Percentiles rank a stretch among this genome's conserved stretches.
These are phyloP conservation scores for Arabidopsis thaliana DNA, from an alignment of 345 rosid species.

Conservation along the genomic window DNA sequence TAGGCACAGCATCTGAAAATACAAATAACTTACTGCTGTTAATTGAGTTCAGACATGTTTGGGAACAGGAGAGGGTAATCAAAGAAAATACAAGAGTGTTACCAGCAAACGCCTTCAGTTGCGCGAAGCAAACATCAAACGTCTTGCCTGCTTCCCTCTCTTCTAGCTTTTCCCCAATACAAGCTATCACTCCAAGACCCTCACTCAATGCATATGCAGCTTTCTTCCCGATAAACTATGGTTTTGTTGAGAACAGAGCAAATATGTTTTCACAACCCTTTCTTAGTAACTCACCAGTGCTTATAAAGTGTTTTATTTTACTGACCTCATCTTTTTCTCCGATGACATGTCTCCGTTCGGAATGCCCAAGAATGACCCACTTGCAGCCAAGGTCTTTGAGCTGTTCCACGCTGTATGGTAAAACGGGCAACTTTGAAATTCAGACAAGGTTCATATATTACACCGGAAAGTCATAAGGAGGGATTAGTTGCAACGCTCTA, in stretches of 20 bases:
- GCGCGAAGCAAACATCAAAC: slow-evolving; percentile 90
- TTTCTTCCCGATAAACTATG: slow-evolving; percentile 94
- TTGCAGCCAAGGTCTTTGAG: slow-evolving; percentile 89
- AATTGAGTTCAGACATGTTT: slow-evolving; percentile 9
- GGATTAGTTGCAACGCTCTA: background rate
- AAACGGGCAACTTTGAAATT: slow-evolving; percentile 1
- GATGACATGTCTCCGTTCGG: slow-evolving; percentile 90
- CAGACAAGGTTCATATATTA: background rate
- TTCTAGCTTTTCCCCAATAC: slow-evolving; percentile 85
- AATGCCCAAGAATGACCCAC: slow-evolving; percentile 98
- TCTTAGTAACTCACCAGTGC: background rate
- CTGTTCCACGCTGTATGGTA: slow-evolving; percentile 78
- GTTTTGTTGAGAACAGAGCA: slow-evolving; percentile 23
- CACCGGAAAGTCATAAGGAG: background rate
- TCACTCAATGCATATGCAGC: slow-evolving; percentile 90
- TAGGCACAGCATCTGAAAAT: slow-evolving; percentile 74
- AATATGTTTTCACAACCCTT: slow-evolving; percentile 20
- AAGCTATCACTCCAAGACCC: slow-evolving; percentile 94
- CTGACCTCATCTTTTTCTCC: slow-evolving; percentile 93
- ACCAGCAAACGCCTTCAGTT: slow-evolving; percentile 92
- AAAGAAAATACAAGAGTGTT: slow-evolving; percentile 30
- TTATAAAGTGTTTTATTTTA: slow-evolving; percentile 1
- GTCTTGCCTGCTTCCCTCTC: slow-evolving; percentile 98
- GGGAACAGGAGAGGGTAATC: slow-evolving; percentile 1
- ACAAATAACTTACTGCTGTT: background rate